A percentile compares a stretch with the other conserved stretches of the same genome.
phyloP scores from a whole-genome alignment of 2,329 filamentous ascomycete genomes.

The Paradendryphiella salina region DNA sequence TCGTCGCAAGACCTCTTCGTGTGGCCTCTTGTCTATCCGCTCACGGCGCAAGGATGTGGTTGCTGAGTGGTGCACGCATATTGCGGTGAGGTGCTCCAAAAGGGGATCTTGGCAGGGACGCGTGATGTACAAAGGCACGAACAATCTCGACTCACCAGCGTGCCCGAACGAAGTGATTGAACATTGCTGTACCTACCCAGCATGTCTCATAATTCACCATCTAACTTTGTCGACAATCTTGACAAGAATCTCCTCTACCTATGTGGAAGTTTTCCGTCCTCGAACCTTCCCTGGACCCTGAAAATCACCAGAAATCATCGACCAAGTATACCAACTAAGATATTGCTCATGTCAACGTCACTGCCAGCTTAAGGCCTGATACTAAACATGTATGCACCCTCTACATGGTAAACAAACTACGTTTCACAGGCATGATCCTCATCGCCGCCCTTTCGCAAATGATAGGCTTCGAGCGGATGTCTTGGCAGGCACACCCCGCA shows the following conservation, averaged over 20 bases:
- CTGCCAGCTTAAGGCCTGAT: neutral
- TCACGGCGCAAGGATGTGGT: conserved; percentile 7
- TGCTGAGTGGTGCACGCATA: conserved; percentile 3
- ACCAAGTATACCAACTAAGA: no score
- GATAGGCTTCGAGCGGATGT: neutral
- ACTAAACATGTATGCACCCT: neutral
- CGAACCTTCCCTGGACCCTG: neutral
- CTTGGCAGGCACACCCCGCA: conserved; percentile 21
- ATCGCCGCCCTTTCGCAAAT: neutral
- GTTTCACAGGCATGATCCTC: neutral
- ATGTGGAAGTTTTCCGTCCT: neutral
- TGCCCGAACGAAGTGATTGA: no score
- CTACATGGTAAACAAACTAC: neutral
- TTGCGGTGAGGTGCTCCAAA: conserved; percentile 7
- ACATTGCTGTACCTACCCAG: neutral
- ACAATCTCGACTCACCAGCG: neutral
- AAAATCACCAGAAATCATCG: neutral
- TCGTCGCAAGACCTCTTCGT: neutral
- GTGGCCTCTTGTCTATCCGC: neutral
- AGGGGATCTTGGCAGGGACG: conserved; percentile 29
- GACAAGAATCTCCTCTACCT: neutral
- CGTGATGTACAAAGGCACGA: neutral
- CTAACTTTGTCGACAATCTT: neutral
- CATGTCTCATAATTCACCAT: neutral
- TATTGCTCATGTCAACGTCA: neutral